Conservation (phyloP, 164 flowering plant genomes). For the Warburgia ugandensis region DNA sequence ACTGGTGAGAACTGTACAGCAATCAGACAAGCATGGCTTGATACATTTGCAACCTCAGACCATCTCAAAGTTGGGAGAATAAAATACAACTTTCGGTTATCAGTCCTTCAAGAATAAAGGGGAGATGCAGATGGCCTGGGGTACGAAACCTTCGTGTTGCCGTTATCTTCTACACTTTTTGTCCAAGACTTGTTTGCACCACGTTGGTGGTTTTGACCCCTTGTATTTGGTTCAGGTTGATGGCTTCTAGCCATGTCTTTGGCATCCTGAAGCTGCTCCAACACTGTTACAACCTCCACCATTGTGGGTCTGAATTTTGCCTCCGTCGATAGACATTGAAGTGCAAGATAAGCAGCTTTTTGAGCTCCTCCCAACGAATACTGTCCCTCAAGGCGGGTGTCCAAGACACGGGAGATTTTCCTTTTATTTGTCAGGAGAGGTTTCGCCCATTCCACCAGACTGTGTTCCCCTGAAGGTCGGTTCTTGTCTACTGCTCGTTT, state of each 20-base stretch:
- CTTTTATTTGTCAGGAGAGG: slow-evolving; percentile 64
- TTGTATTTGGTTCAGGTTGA: slow-evolving; percentile 6
- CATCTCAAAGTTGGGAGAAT: too few species aligned
- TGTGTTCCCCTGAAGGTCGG: slow-evolving; percentile 69
- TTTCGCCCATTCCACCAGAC: slow-evolving; percentile 69
- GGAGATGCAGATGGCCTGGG: slow-evolving; percentile 43
- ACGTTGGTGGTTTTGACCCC: neutral
- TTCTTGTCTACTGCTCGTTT: slow-evolving; percentile 59
- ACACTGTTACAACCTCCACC: slow-evolving; percentile 44
- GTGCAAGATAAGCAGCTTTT: slow-evolving; percentile 47
- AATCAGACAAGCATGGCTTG: too few species aligned
- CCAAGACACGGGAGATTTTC: slow-evolving; percentile 46
- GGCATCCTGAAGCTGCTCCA: slow-evolving; percentile 54
- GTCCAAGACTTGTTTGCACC: slow-evolving; percentile 9
- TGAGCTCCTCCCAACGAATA: slow-evolving; percentile 34
- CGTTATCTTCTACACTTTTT: slow-evolving; percentile 15
- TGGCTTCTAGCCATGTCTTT: slow-evolving; percentile 12
- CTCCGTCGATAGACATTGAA: slow-evolving; percentile 54
- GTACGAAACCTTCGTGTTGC: slow-evolving; percentile 17
- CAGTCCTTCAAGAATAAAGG: slow-evolving; percentile 10
- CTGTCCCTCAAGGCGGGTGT: slow-evolving; percentile 60
- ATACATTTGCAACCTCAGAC: too few species aligned
- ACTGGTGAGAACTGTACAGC: too few species aligned
- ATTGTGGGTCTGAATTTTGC: slow-evolving; percentile 60
- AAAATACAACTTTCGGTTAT: too few species aligned